Conservation (phyloP, 1,139 yeast genomes). For the Lodderomyces metapsilosis region DNA sequence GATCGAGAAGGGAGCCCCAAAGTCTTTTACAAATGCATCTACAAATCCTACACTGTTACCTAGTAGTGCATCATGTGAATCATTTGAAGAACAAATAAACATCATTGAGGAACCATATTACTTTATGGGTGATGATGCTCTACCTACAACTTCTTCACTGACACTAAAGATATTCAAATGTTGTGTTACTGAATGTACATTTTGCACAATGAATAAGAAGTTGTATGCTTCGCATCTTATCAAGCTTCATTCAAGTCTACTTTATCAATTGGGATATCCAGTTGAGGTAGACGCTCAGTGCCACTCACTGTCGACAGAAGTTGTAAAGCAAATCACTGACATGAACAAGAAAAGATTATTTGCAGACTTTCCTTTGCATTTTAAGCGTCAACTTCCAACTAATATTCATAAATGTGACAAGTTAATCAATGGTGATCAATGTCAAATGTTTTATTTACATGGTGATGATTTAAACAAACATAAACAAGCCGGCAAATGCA, state of each 20-base stretch:
- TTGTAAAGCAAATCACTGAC: slow-evolving; percentile 10
- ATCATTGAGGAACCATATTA: slow-evolving; percentile 19
- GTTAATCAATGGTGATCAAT: slow-evolving; percentile 9
- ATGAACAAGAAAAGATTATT: slow-evolving; percentile 15
- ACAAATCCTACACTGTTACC: background rate
- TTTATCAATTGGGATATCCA: slow-evolving; percentile 35
- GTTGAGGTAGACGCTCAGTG: slow-evolving; percentile 11
- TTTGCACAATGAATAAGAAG: background rate
- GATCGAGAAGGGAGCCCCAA: no score
- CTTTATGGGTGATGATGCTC: background rate
- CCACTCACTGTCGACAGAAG: background rate
- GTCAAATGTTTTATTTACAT: slow-evolving; percentile 17
- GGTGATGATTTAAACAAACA: slow-evolving; percentile 22
- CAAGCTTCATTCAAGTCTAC: slow-evolving; percentile 23
- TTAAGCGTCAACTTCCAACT: slow-evolving; percentile 24
- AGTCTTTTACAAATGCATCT: background rate
- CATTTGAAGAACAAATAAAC: slow-evolving; percentile 28
- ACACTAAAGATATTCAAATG: background rate
- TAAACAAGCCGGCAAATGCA: slow-evolving; percentile 21
- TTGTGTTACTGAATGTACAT: background rate
- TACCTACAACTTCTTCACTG: background rate
- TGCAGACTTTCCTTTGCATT: slow-evolving; percentile 28
- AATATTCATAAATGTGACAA: slow-evolving; percentile 17
- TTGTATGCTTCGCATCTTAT: slow-evolving; percentile 24
- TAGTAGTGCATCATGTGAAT: slow-evolving; percentile 4